phyloP scores from a whole-genome alignment of 441 rosid species.

The Eugenia klotzschiana region DNA sequence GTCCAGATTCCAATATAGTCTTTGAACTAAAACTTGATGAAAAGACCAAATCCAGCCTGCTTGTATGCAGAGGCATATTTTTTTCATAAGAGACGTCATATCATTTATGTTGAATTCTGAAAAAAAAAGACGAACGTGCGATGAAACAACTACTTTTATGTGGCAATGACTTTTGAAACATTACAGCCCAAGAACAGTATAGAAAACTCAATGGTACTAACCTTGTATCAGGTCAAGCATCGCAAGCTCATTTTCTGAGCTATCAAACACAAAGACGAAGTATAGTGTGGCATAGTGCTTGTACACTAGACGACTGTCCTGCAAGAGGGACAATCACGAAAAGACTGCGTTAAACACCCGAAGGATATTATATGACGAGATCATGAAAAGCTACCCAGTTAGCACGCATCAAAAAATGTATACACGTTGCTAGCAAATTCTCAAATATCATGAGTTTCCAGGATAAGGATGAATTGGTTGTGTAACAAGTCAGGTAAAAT shows the following conservation, averaged over 20 bases:
- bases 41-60: neutral
- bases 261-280: conserved; percentile 69
- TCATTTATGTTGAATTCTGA: neutral
- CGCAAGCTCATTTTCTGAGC: conserved; percentile 88
- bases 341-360: neutral
- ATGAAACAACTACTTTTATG: neutral
- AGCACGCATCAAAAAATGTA: neutral
- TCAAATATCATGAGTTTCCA: neutral
- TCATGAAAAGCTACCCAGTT: neutral
- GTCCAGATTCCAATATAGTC: neutral
- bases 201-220: neutral
- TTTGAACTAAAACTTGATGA: neutral
- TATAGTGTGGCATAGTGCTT: conserved; percentile 89
- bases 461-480: neutral
- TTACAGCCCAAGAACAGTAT: neutral
- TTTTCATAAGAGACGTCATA: neutral
- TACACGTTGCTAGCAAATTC: neutral
- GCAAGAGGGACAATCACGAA: conserved; percentile 5
- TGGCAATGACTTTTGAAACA: neutral
- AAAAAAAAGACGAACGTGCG: neutral
- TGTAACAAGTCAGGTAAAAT: neutral
- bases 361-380: neutral
- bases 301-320: conserved; percentile 77
- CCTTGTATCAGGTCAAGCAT: conserved; percentile 94
- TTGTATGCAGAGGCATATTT: neutral